phyloP scores from a whole-genome alignment of 306 rosid species.

The Ormosia emarginata region DNA sequence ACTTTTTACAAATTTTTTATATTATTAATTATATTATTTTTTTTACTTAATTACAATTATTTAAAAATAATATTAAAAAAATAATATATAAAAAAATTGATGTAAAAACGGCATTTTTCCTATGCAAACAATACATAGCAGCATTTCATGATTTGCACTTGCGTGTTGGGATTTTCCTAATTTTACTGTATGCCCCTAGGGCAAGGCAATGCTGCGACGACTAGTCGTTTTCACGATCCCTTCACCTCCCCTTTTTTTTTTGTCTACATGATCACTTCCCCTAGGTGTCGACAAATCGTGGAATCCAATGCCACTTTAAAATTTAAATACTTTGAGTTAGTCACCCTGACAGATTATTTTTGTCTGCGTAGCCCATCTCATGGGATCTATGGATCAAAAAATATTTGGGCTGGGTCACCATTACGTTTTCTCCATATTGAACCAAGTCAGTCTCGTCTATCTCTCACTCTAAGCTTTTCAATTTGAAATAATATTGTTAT shows the following conservation, averaged over 20 bases:
- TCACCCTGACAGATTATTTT: neutral
- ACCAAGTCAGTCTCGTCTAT: neutral
- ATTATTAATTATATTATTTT: too few species aligned
- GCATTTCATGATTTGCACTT: neutral
- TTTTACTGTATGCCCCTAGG: neutral
- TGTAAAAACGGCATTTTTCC: too few species aligned
- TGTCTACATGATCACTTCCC: too few species aligned
- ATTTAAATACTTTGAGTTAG: neutral
- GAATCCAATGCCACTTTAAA: constrained; percentile 25
- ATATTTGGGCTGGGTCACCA: neutral
- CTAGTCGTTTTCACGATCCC: neutral
- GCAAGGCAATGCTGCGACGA: neutral
- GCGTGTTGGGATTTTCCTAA: neutral
- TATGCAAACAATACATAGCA: neutral
- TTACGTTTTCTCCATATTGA: neutral
- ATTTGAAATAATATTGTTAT: neutral
- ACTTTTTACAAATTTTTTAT: too few species aligned
- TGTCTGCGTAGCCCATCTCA: neutral
- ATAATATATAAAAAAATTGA: too few species aligned
- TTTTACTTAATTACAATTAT: too few species aligned
- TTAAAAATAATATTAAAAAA: too few species aligned
- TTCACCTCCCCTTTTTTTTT: too few species aligned
- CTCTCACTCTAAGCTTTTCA: neutral
- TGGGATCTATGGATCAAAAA: neutral
- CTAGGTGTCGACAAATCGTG: constrained; percentile 14